Conservation (phyloP, 176 grass and related monocot species). For the Alopecurus myosuroides region DNA sequence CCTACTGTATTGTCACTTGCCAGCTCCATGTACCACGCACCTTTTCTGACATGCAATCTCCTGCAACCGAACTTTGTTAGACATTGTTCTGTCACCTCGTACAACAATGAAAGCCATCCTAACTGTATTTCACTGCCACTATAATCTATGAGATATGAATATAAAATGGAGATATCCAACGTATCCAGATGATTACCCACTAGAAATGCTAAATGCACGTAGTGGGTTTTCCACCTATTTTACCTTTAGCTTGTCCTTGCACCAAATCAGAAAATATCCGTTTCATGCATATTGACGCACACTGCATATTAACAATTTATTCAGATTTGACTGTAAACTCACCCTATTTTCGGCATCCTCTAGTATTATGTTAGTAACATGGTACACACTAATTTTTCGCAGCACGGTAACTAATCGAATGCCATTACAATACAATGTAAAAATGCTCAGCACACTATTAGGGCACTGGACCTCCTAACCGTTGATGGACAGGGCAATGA, state of each 20-base stretch:
- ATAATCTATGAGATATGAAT: not conserved
- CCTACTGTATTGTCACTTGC: conserved; percentile 5
- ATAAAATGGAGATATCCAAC: conserved; percentile 12
- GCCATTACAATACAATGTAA: not conserved
- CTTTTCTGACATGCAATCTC: conserved; percentile 28
- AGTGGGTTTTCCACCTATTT: not conserved
- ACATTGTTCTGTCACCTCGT: not conserved
- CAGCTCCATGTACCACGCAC: not conserved
- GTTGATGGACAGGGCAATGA: no score
- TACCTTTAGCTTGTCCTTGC: not conserved
- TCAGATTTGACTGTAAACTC: not conserved
- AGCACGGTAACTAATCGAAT: not conserved
- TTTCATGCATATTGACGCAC: not conserved
- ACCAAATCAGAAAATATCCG: not conserved
- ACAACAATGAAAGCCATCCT: not conserved
- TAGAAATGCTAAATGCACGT: not conserved
- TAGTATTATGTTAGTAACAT: not conserved
- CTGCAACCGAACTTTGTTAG: not conserved
- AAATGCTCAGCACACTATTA: not conserved
- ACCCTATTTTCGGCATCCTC: not conserved
- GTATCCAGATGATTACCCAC: not conserved
- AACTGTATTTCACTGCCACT: conserved; percentile 9
- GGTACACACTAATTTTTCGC: not conserved
- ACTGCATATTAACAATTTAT: not conserved
- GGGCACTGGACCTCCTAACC: not conserved